Percentiles rank a stretch among this genome's conserved stretches.
Evolutionary conservation across 768 basidiomycete genomes (phyloP).

Genomic region (Termitomyces sp.): DNA sequence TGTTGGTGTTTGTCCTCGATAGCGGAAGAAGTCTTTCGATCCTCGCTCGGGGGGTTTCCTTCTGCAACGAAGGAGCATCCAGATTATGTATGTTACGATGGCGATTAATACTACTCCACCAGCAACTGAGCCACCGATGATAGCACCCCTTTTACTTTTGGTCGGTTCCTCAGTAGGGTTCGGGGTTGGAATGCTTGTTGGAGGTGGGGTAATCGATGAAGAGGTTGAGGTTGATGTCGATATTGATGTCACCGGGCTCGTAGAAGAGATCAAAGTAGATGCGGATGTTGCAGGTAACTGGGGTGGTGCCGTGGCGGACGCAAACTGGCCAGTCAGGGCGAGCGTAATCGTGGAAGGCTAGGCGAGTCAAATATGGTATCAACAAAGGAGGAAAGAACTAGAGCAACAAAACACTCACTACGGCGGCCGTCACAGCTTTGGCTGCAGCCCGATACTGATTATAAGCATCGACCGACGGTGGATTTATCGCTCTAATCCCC

Average conservation of each 20-base stretch:
- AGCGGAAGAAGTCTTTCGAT: slow-evolving; percentile 15
- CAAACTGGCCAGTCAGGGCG: slow-evolving; percentile 27
- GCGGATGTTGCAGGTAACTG: background rate
- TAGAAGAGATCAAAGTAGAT: background rate
- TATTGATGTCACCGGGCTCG: slow-evolving; percentile 7
- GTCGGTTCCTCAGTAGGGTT: background rate
- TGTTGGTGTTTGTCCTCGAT: slow-evolving; percentile 8
- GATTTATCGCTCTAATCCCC: slow-evolving; percentile 30
- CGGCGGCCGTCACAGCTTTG: slow-evolving; percentile 20
- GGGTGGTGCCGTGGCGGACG: slow-evolving; percentile 24
- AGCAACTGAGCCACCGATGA: slow-evolving; percentile 21
- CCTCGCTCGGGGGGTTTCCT: slow-evolving; percentile 5
- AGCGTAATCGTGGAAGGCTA: slow-evolving; percentile 21
- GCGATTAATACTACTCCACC: slow-evolving; percentile 14
- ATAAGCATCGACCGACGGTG: slow-evolving; percentile 23
- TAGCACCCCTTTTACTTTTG: slow-evolving; percentile 1
- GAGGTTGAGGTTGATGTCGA: slow-evolving; percentile 1
- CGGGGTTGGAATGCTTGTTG: slow-evolving; percentile 1
- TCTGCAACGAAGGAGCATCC: slow-evolving; percentile 4
- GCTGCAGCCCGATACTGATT: slow-evolving; percentile 24
- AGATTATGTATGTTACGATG: slow-evolving; percentile 5
- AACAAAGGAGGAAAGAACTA: background rate
- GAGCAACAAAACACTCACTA: slow-evolving; percentile 18
- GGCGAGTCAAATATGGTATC: background rate
- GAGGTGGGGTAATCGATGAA: background rate